phyloP scores from a whole-genome alignment of 306 rosid species.

The Sphenostylis stenocarpa region DNA sequence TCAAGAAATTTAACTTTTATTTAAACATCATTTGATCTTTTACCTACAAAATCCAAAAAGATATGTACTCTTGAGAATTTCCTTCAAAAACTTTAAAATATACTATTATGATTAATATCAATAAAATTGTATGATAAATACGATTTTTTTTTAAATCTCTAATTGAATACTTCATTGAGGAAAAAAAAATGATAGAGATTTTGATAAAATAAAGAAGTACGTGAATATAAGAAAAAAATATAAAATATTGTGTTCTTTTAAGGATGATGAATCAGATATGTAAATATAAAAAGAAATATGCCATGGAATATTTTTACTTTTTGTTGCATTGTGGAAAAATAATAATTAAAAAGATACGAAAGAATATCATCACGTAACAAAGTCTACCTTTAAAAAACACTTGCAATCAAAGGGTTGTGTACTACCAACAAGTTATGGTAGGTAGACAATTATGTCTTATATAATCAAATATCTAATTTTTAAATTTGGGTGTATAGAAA shows the following conservation, averaged over 20 bases:
- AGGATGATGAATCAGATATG: not conserved
- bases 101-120: no score
- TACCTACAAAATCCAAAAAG: no score
- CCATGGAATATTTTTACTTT: not conserved
- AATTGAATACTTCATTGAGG: no score
- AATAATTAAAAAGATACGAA: not conserved
- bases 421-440: not conserved
- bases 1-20: no score
- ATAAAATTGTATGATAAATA: no score
- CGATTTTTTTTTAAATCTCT: no score
- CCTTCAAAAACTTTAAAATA: no score
- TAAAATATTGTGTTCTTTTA: not conserved
- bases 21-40: no score
- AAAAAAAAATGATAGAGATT: no score
- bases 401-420: not conserved
- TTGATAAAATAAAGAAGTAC: not conserved
- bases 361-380: not conserved
- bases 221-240: no score
- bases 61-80: no score
- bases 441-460: not conserved
- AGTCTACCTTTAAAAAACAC: not conserved
- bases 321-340: not conserved
- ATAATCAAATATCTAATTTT: not conserved
- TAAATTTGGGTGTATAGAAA: not conserved
- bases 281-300: not conserved